Base-by-base conservation (phyloP, 1,139 yeast genomes). In the Meyerozyma elateridarum region DNA sequence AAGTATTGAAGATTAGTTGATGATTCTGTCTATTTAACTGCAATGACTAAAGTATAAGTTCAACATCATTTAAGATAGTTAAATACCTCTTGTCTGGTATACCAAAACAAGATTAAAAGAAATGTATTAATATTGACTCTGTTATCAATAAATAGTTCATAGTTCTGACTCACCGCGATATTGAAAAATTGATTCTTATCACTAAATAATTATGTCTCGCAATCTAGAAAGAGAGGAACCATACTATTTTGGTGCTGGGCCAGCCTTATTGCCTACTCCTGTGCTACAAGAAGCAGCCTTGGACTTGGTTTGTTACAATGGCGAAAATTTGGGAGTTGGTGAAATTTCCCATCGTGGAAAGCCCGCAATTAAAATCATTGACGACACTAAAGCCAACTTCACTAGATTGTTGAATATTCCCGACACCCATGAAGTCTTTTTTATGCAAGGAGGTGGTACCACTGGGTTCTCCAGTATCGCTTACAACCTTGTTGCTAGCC, bases 361-460 rank as follows among this genome's bases (percentile, higher is more conserved):
- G 41, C 85, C 85, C 20, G 98, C 96, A 20, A 71, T 73, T 27
- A 65, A 72, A 38, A 80, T 91, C 30, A 80, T 91, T 45, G 81
- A 87, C 44, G 76, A 76, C 40, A 79, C 97, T 34, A 87, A 85
- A 59, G 66, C 60, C 26, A 75, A 81, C 47, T 63, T 91, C 49
- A 62, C 51, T 30, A 62, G 81, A 48, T 65, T 91, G 36, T 60
- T 87, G 54, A 55, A 68, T 37, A 74, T 91, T 33, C 98, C 97
- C 20, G 95, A 85, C 39, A 82, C 94, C 22, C 94, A 91, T 55
- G 97, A 88, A 53, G 91, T 89, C 2, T 80, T 91, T 53, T 91
- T 89, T 62, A 63, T 89, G 62, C 98, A 91, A 64, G 97, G 98
- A 40, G 98, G 98, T 39, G 98, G 97, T 40, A 89, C 97, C 32